Evolutionary conservation across 2,329 filamentous ascomycete genomes (phyloP), one percentile per base, ranked within the genome.

Genomic region (Exophiala xenobiotica): DNA sequence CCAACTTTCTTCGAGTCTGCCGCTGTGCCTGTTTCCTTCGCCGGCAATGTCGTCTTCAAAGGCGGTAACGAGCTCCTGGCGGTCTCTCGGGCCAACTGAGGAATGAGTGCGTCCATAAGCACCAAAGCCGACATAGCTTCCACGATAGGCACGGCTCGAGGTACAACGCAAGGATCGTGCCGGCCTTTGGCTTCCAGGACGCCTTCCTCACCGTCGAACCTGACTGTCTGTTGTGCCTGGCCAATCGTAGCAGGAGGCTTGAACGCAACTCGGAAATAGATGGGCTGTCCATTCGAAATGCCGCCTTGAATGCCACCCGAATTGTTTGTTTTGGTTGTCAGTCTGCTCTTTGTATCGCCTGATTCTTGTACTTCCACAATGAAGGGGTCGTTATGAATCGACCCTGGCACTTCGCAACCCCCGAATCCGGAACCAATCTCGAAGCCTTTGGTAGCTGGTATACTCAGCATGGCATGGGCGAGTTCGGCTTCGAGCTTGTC

Each of bases 251-350:
- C 91, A 2, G 92, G 85, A 7, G 92, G 88, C 79, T 97, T 97
- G 82, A 97, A 97, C 12, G 83, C 91, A 4, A 96, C 86, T 44
- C 87, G 84, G 81, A 97, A 97, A 79, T 93, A 97, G 74, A 97
- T 90, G 53, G 85, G 86, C 29, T 89, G 88, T 51, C 92, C 93
- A 70, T 97, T 97, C 44, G 87, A 86, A 71, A 97, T 97, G 46
- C 92, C 92, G 37, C 92, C 93, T 74, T 97, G 92, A 62, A 97
- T 89, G 58, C 92, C 93, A 9, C 92, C 92, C 2, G 87, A 92
- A 77, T 96, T 90, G 77, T 97, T 97, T 20, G 92, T 96, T 75
- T 87, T 88, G 49, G 92, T 96, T 6, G 84, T 86, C 46, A 96
- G 79, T 57, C 77, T 79, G 14, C 87, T 82, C 52, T 23, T 61